These are phyloP conservation scores for Backusella morwellensis DNA, from an alignment of 192 early-diverging fungal genomes.

Conservation along the genomic window DNA sequence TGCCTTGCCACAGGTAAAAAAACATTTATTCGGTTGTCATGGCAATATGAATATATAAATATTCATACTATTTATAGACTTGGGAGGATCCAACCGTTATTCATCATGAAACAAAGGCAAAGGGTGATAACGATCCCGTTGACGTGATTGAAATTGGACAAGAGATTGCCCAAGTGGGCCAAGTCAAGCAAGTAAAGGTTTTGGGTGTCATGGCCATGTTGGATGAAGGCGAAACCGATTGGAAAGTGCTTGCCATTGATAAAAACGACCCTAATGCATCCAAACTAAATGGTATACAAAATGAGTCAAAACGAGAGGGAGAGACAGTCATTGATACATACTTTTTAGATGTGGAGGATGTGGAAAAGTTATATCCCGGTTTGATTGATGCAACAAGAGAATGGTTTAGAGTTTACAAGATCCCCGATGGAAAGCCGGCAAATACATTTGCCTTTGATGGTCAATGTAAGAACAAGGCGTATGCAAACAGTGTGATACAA, in stretches of 20 bases:
- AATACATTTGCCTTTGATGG: conserved; percentile 99
- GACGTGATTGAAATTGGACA: conserved; percentile 99
- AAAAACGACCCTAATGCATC: conserved; percentile 92
- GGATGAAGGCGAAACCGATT: conserved; percentile 99
- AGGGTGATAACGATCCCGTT: conserved; percentile 97
- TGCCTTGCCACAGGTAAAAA: conserved; percentile 85
- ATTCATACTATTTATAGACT: conserved; percentile 50
- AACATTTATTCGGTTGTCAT: neutral
- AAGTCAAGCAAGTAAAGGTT: conserved; percentile 99
- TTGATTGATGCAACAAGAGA: conserved; percentile 94
- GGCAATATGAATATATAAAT: neutral
- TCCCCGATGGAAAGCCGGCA: conserved; percentile 99
- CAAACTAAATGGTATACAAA: conserved; percentile 79
- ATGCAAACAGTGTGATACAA: conserved; percentile 82
- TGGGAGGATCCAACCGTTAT: conserved; percentile 95
- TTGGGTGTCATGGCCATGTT: conserved; percentile 97
- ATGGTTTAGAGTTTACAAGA: conserved; percentile 99
- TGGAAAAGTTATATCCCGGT: conserved; percentile 95
- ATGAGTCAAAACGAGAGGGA: neutral
- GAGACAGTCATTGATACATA: neutral
- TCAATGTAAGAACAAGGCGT: conserved; percentile 77
- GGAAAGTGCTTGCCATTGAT: conserved; percentile 98
- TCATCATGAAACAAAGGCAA: conserved; percentile 91
- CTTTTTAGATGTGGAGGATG: conserved; percentile 72
- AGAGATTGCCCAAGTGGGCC: conserved; percentile 80